Evolutionary conservation across 2,329 filamentous ascomycete species (phyloP), one percentile per base, ranked within the genome.

Genomic region (Pezizomycotina sp.): DNA sequence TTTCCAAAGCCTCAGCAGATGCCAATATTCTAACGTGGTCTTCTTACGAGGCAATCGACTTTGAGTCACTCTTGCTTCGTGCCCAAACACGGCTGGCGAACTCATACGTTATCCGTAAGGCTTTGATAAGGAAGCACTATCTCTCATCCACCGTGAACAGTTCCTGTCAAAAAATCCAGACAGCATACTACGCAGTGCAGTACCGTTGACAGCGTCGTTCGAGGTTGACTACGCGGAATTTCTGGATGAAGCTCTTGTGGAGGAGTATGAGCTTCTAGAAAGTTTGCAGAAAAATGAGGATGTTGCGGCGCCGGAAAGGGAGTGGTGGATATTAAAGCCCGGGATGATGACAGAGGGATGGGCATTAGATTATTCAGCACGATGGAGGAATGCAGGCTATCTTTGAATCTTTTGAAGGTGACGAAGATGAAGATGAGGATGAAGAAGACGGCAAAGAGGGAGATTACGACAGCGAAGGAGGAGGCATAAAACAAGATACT

Each of bases 251-350:
- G 80, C 89, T 0, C 62, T 98, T 5, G 65, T 92, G 2, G 89
- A 98, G 56, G 78, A 79, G 0, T 95, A 77, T 55, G 89, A 95
- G 52, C 59, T 98, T 33, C 67, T 75, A 13, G 80, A 81, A 38
- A 84, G 78, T 48, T 66, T 91, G 56, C 68, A 69, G 20, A 64
- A 64, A 28, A 92, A 92, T 49, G 69, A 68, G 31, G 58, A 56
- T 9, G 55, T 51, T 19, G 34, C 44, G 6, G 22, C 38, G 1
- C 48, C 58, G 19, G 60, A 67, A 26, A 66, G 68, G 41, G 73
- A 91, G 55, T 98, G 86, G 86, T 98, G 89, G 89, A 95, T 98
- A 48, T 58, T 98, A 42, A 98, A 98, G 59, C 86, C 89, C 0
- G 78, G 86, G 6, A 95, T 98, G 89, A 92, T 56, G 89, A 98